Evolutionary conservation across 345 rosid species (phyloP).

Genomic region (Eucalyptus guilfoylei): DNA sequence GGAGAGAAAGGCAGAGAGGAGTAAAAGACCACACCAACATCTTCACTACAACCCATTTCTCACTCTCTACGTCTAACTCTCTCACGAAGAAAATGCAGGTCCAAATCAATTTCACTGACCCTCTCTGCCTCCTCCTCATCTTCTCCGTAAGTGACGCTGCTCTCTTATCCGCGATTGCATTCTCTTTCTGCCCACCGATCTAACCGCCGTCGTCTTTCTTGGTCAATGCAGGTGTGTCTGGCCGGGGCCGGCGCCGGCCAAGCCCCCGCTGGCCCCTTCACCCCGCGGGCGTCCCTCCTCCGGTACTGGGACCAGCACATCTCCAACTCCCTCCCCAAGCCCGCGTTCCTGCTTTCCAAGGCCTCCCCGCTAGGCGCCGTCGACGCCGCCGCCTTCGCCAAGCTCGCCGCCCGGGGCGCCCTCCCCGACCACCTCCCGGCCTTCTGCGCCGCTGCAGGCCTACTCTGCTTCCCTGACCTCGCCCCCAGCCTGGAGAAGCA

Average conservation of each 20-base stretch:
- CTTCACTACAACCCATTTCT: no score
- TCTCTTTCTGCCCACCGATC: not conserved
- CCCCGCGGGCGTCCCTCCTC: slow-evolving; percentile 22
- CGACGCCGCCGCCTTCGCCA: slow-evolving; percentile 24
- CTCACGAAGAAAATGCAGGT: not conserved
- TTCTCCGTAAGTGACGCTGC: not conserved
- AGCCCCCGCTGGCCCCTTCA: slow-evolving; percentile 2
- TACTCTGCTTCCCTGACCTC: slow-evolving; percentile 33
- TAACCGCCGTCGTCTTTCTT: not conserved
- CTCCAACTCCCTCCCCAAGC: slow-evolving; percentile 10
- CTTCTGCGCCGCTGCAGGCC: slow-evolving; percentile 35
- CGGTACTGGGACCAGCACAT: slow-evolving; percentile 39
- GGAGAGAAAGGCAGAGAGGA: not conserved
- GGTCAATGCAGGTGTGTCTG: not conserved
- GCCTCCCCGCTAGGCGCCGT: slow-evolving; percentile 25
- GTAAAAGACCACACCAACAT: no score
- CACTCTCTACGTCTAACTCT: not conserved
- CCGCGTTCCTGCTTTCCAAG: slow-evolving; percentile 22
- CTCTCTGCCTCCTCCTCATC: not conserved
- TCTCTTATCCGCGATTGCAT: not conserved
- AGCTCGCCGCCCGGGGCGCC: slow-evolving; percentile 15
- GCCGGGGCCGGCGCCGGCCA: not conserved
- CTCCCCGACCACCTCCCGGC: slow-evolving; percentile 15
- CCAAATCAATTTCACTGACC: not conserved
- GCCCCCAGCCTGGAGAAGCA: slow-evolving; percentile 21